A percentile compares a stretch with the other conserved stretches of the same genome.
Evolutionary conservation across 345 rosid genomes (phyloP).

Genomic region (Brassica incana): DNA sequence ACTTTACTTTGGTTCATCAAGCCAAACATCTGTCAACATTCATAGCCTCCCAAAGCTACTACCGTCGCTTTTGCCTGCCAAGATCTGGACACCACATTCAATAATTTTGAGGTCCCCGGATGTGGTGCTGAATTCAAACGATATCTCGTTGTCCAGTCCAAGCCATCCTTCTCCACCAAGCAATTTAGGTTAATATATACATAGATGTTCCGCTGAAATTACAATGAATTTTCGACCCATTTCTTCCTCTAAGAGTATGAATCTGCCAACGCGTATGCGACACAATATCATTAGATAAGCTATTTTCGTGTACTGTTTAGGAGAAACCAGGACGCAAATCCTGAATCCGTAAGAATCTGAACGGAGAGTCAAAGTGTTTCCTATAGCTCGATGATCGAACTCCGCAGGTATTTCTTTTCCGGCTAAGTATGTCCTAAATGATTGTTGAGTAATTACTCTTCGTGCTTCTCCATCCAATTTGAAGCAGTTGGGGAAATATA

Average conservation of each 20-base stretch:
- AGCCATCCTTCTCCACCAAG: not conserved
- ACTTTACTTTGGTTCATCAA: too few relatives aligned
- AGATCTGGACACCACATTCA: not conserved
- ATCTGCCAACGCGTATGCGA: not conserved
- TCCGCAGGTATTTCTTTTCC: too few relatives aligned
- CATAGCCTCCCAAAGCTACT: too few relatives aligned
- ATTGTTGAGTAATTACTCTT: not conserved
- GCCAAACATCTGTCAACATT: too few relatives aligned
- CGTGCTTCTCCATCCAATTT: not conserved
- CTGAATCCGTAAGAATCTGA: not conserved
- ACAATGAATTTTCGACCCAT: not conserved
- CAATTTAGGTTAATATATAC: too few relatives aligned
- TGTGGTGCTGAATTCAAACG: not conserved
- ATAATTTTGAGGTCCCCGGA: not conserved
- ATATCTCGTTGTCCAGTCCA: not conserved
- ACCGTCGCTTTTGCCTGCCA: too few relatives aligned
- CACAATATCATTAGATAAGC: not conserved
- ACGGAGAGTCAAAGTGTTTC: not conserved
- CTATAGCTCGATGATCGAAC: too few relatives aligned
- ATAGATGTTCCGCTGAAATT: not conserved
- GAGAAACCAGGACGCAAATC: not conserved
- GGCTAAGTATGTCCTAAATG: not conserved
- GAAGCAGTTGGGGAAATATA: not conserved
- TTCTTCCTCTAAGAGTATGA: not conserved
- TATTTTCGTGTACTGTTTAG: not conserved